Base-by-base conservation (phyloP, 176 grass and related monocot species). In the Bromus sterilis region DNA sequence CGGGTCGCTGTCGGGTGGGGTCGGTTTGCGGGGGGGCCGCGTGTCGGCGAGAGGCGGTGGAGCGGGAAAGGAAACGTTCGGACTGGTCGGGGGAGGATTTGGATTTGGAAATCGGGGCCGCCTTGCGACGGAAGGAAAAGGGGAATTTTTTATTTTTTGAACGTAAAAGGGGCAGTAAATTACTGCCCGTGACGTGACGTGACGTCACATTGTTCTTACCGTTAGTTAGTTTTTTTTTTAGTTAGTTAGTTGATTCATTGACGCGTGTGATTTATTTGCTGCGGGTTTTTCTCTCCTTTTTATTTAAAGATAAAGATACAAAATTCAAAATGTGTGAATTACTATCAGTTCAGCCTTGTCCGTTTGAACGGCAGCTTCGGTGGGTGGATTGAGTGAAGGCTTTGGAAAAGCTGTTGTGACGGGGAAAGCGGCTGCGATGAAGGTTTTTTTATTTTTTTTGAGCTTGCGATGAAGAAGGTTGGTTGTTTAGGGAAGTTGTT, bases 11-110 rank as follows among this genome's bases (percentile, higher is more conserved):
- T 1, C 0, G 0, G 0, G 46, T 18, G 75, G 57, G 86, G 28
- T 56, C 63, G 0, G 0, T 4, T 0, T 0, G 0, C 0, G 0
- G 0, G 39, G 39, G 86, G 10, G 66, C 58, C 66, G 5, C 16
- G 0, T 34, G 75, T 79, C 81, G 56, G 75, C 0, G 75, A 6
- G 3, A 0, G 13, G 2, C 0, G 20, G 16, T 5, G 40, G 44
- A 83, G 75, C 75, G 86, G 67, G 75, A 88, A 79, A 7, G 35
- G 44, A 18, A 48, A 46, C 33, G 31, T 68, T 81, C 64, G 9
- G 69, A 75, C 75, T 34, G 21, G 78, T 16, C 41, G 35, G 3
- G 20, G 9, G 25, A 9, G 5, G 8, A n/a, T 48, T 73, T 49
- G 26, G 70, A 73, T 31, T 41, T 20, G 21, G 11, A 67, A 28